Conservation (phyloP, 2,329 filamentous ascomycete species). For the Nannizzia gypsea region DNA sequence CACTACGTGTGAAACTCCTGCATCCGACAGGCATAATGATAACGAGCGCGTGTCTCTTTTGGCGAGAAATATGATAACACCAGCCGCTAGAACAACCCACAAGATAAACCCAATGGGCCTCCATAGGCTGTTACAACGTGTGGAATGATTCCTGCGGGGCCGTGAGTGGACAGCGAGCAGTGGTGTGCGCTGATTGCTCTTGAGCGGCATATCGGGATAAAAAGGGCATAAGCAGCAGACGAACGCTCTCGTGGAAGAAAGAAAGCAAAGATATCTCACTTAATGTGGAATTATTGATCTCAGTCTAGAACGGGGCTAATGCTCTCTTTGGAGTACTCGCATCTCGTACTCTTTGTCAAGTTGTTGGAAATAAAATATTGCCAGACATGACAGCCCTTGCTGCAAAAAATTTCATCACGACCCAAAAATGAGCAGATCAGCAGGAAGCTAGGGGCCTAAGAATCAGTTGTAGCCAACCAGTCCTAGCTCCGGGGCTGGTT, state of each 20-base stretch:
- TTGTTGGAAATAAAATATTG: background rate
- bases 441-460: background rate
- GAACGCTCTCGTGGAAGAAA: background rate
- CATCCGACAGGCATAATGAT: background rate
- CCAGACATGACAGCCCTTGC: background rate
- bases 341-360: background rate
- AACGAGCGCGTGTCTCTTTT: background rate
- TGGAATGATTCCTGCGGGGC: background rate
- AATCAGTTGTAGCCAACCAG: background rate
- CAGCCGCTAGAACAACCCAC: background rate
- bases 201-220: background rate
- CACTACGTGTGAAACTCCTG: background rate
- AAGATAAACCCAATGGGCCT: background rate
- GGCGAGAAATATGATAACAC: background rate
- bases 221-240: background rate
- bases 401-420: background rate
- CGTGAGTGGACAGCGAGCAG: background rate
- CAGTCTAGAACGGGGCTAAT: no score
- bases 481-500: background rate
- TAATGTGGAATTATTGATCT: no score
- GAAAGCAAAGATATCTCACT: no score
- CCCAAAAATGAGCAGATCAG: background rate
- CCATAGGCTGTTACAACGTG: background rate
- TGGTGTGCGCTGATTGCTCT: background rate
- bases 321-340: no score